phyloP scores from a whole-genome alignment of 2,329 filamentous ascomycete genomes.

The Paecilomyces sp. region DNA sequence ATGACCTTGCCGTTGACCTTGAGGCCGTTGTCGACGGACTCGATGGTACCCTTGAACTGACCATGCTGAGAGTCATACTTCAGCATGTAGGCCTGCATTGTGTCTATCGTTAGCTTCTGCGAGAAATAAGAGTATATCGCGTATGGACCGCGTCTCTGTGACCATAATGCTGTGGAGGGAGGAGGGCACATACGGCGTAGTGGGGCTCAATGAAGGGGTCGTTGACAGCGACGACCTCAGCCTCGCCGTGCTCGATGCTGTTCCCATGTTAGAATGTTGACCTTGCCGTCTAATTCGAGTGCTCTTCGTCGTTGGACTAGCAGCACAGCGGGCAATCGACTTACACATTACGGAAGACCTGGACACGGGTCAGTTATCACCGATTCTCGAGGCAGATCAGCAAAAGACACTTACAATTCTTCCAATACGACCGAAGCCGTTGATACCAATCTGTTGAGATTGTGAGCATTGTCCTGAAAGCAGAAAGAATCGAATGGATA shows the following conservation, averaged over 20 bases:
- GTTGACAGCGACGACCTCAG: conserved; percentile 95
- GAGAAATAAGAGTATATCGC: conserved; percentile 1
- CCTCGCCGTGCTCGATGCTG: conserved; percentile 75
- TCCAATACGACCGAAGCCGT: conserved; percentile 99
- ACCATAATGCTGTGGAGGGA: background rate
- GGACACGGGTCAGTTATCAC: conserved; percentile 16
- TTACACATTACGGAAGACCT: conserved; percentile 93
- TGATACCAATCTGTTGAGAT: conserved; percentile 81
- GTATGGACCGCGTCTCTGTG: background rate
- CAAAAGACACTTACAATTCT: conserved; percentile 58
- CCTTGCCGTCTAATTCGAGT: background rate
- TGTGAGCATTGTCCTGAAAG: conserved; percentile 19
- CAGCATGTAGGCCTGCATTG: conserved; percentile 90
- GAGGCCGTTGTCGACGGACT: conserved; percentile 65
- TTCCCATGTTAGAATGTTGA: conserved; percentile 1
- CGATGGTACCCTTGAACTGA: conserved; percentile 85
- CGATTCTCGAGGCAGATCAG: background rate
- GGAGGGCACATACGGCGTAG: conserved; percentile 76
- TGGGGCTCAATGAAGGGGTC: conserved; percentile 98
- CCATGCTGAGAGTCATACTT: conserved; percentile 99
- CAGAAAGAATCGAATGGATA: background rate
- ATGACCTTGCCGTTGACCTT: conserved; percentile 90
- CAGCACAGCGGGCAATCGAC: conserved; percentile 23
- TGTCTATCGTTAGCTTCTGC: conserved; percentile 6
- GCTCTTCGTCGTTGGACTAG: background rate